Evolutionary conservation across 768 basidiomycete genomes (phyloP), one percentile per base, ranked within the genome.

Genomic region (Tulasnella sp.): DNA sequence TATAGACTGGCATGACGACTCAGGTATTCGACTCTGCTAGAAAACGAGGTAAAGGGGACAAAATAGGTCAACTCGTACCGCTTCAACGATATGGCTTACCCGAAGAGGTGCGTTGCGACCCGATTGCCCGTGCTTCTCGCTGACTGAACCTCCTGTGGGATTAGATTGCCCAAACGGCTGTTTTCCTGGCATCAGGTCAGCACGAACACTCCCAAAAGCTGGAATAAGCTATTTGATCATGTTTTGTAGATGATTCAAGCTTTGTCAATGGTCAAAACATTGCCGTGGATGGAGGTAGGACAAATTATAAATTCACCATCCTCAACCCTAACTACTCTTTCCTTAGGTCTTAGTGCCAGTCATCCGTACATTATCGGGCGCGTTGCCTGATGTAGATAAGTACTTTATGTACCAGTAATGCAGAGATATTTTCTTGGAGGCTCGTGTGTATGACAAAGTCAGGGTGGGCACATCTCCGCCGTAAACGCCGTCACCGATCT

Each of bases 211-310:
- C 32, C 11, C 17, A 2, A 14, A 3, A 19, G 23, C 4, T 2
- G 1, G 6, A n/a, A 2, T 14, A 11, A 8, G 6, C 37, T 52
- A 5, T 35, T 2, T 0, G 25, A 1, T 7, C 12, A 3, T 4
- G 21, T 12, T 39, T 40, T 8, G 17, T 36, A 89, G 89, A 91
- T 63, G 86, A 89, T 61, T 82, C 88, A 1, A 91, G 88, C 69
- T 93, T 91, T 68, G 80, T 97, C 56, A 96, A 93, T 65, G 93
- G 88, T 14, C 86, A 92, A 65, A 84, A 82, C 63, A 75, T 89
- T 29, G 83, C 83, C 0, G 83, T 91, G 29, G 92, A 94, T 63
- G 93, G 92, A 6, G 92, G 89, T 57, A 15, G 32, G 55, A 49
- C 15, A 3, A 14, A 14, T 31, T 29, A 25, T 31, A 9, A 29